These are phyloP conservation scores for Pichia sp. DNA, from an alignment of 1,139 yeast genomes.

Conservation along the genomic window DNA sequence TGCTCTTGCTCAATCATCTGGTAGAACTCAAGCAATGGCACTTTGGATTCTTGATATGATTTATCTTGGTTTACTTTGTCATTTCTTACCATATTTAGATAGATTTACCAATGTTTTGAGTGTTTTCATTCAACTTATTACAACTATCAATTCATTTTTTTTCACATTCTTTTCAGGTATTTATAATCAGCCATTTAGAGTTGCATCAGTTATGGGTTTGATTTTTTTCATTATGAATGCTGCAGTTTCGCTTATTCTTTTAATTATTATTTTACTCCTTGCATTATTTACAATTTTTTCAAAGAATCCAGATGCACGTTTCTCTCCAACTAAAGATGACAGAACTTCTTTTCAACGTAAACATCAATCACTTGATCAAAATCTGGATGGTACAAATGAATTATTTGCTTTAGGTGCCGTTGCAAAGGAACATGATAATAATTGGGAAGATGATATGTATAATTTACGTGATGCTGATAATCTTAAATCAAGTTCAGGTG, in stretches of 20 bases:
- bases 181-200: constrained; percentile 62
- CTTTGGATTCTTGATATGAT: constrained; percentile 60
- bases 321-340: constrained; percentile 78
- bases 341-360: constrained; percentile 72
- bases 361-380: constrained; percentile 26
- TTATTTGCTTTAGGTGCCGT: constrained; percentile 60
- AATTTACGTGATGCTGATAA: constrained; percentile 38
- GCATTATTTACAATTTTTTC: constrained; percentile 52
- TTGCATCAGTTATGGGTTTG: constrained; percentile 74
- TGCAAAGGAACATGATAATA: constrained; percentile 62
- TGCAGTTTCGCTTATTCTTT: constrained; percentile 60
- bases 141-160: constrained; percentile 62
- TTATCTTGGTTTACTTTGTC: constrained; percentile 52
- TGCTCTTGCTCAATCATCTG: constrained; percentile 62
- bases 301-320: constrained; percentile 77
- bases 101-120: constrained; percentile 64
- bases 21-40: constrained; percentile 62
- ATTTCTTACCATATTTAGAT: constrained; percentile 61
- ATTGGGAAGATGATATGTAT: constrained; percentile 67
- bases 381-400: constrained; percentile 41
- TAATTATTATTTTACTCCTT: constrained; percentile 55
- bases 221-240: constrained; percentile 73
- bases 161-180: constrained; percentile 69
- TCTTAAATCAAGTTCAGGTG: constrained; percentile 10
- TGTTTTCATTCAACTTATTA: constrained; percentile 58